A percentile compares a stretch with the other conserved stretches of the same genome.
phyloP scores from a whole-genome alignment of 257 asterid genomes.

The Nemophila menziesii region DNA sequence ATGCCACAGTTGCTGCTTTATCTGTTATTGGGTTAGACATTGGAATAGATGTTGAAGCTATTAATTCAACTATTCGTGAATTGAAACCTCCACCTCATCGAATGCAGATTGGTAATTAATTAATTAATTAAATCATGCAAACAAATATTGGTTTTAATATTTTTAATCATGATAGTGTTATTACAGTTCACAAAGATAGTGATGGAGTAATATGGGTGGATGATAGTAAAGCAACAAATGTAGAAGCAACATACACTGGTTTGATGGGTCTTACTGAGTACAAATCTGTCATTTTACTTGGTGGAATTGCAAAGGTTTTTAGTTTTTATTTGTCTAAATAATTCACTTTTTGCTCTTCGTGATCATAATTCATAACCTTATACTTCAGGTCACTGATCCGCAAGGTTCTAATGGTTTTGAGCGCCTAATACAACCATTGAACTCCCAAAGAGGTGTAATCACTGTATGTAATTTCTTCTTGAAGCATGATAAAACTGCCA shows the following conservation, averaged over 20 bases:
- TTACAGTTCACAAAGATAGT: slow-evolving; percentile 18
- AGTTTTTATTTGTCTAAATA: neutral
- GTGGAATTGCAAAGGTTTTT: slow-evolving; percentile 23
- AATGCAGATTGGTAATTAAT: slow-evolving; percentile 25
- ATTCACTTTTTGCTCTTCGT: neutral
- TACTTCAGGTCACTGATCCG: slow-evolving; percentile 13
- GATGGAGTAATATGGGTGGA: slow-evolving; percentile 23
- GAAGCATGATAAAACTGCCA: neutral
- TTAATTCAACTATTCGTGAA: slow-evolving; percentile 18
- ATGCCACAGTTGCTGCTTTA: slow-evolving; percentile 29
- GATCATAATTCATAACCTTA: neutral
- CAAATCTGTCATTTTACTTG: slow-evolving; percentile 24
- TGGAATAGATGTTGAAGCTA: slow-evolving; percentile 17
- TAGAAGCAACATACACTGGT: slow-evolving; percentile 28
- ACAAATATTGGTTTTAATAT: neutral
- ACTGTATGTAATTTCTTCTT: slow-evolving; percentile 17
- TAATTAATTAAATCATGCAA: neutral
- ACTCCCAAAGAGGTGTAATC: slow-evolving; percentile 23
- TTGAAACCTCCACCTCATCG: slow-evolving; percentile 26
- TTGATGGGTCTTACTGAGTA: slow-evolving; percentile 16
- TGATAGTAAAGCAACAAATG: slow-evolving; percentile 35
- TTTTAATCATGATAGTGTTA: too few species aligned
- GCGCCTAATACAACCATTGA: slow-evolving; percentile 22
- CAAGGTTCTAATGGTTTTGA: slow-evolving; percentile 25
- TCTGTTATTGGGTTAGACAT: slow-evolving; percentile 22